Evolutionary conservation across 1,139 yeast species (phyloP).

Genomic region (Suhomyces yuchorum): DNA sequence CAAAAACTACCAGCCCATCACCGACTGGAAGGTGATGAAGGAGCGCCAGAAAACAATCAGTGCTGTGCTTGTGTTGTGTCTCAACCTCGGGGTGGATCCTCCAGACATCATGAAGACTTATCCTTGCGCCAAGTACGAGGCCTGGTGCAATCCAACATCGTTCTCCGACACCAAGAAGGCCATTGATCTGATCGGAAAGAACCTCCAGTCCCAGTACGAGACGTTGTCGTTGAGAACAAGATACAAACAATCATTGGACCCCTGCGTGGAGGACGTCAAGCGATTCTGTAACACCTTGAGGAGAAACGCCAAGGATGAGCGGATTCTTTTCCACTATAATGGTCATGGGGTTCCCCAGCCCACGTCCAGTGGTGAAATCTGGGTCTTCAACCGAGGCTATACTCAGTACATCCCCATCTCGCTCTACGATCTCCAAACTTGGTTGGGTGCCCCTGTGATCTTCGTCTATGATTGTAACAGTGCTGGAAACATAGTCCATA

Average conservation of each 20-base stretch:
- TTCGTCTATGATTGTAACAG: conserved; percentile 94
- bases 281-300: conserved; percentile 87
- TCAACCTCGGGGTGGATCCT: conserved; percentile 94
- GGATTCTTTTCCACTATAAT: conserved; percentile 90
- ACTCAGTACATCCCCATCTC: conserved; percentile 97
- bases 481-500: conserved; percentile 91
- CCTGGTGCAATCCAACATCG: conserved; percentile 91
- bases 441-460: conserved; percentile 98
- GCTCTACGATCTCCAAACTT: conserved; percentile 86
- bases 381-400: conserved; percentile 97
- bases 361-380: conserved; percentile 94
- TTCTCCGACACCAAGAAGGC: conserved; percentile 89
- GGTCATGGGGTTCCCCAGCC: conserved; percentile 99
- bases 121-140: conserved; percentile 90
- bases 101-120: conserved; percentile 94
- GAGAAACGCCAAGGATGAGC: conserved; percentile 86
- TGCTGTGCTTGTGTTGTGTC: conserved; percentile 87
- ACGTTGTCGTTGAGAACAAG: conserved; percentile 83
- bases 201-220: conserved; percentile 85
- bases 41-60: conserved; percentile 94
- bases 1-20: conserved; percentile 64
- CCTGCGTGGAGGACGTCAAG: conserved; percentile 94
- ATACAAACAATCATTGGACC: conserved; percentile 89
- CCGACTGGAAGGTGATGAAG: conserved; percentile 89
- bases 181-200: conserved; percentile 87